A percentile compares a stretch with the other conserved stretches of the same genome.
phyloP scores from a whole-genome alignment of 2,329 filamentous ascomycete genomes.

The Beauveria sp. region DNA sequence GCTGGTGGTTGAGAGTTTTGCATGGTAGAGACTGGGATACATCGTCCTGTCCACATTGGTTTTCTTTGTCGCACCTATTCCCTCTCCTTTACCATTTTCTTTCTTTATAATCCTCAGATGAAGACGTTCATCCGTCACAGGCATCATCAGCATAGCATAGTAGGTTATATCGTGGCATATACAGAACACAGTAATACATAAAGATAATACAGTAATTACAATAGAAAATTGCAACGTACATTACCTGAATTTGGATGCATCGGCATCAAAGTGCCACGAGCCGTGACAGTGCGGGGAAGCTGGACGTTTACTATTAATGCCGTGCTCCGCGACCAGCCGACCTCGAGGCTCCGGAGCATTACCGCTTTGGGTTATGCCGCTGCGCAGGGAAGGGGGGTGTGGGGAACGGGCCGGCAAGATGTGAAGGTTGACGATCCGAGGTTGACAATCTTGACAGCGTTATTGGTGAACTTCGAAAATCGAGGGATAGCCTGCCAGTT shows the following conservation, averaged over 20 bases:
- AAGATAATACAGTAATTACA: background rate
- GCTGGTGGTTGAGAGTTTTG: slow-evolving; percentile 14
- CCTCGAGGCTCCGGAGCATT: background rate
- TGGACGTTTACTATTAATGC: background rate
- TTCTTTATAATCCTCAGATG: background rate
- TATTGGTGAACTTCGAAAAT: background rate
- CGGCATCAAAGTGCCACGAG: background rate
- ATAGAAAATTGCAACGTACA: background rate
- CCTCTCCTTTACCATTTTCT: background rate
- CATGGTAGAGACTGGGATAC: slow-evolving; percentile 2
- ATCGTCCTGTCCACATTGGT: background rate
- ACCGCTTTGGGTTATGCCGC: slow-evolving; percentile 1
- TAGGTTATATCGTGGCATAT: background rate
- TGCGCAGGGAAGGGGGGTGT: background rate
- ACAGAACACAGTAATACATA: background rate
- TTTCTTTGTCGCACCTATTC: background rate
- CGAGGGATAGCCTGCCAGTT: background rate
- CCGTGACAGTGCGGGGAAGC: slow-evolving; percentile 7
- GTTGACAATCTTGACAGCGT: background rate
- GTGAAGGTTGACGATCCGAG: background rate
- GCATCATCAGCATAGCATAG: background rate
- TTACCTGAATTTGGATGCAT: background rate
- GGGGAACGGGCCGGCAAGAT: background rate
- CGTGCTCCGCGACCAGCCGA: background rate
- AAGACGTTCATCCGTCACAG: background rate